phyloP scores from a whole-genome alignment of 140 eudicot genomes.

The Senecio squalidus region DNA sequence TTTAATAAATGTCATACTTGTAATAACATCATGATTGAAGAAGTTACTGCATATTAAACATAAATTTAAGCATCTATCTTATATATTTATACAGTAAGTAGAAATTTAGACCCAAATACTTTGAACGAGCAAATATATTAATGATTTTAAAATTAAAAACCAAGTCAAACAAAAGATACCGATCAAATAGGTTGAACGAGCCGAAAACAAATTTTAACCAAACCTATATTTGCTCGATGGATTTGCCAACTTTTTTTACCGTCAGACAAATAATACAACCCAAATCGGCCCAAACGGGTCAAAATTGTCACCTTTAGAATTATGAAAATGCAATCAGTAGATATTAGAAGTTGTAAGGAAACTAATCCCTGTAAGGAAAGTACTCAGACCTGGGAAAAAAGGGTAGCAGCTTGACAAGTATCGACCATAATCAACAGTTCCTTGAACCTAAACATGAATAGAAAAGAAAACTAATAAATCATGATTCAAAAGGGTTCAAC shows the following conservation, averaged over 20 bases:
- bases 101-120: not conserved
- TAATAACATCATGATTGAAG: constrained; percentile 6
- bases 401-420: constrained; percentile 99
- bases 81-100: not conserved
- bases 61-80: not conserved
- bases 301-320: not conserved
- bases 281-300: no score
- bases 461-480: constrained; percentile 1
- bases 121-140: no score
- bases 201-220: no score
- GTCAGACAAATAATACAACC: no score
- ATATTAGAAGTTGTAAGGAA: not conserved
- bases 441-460: constrained; percentile 65
- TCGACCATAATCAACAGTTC: constrained; percentile 97
- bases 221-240: no score
- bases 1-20: not conserved
- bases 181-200: no score
- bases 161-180: no score
- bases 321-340: not conserved
- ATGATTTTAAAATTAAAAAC: no score
- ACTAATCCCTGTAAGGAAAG: not conserved
- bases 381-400: constrained; percentile 66
- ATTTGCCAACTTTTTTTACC: no score
- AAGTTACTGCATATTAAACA: constrained; percentile 11
- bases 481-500: not conserved